These are phyloP conservation scores for Wickerhamiella bombiphila DNA, from an alignment of 805 yeast genomes.

Conservation along the genomic window DNA sequence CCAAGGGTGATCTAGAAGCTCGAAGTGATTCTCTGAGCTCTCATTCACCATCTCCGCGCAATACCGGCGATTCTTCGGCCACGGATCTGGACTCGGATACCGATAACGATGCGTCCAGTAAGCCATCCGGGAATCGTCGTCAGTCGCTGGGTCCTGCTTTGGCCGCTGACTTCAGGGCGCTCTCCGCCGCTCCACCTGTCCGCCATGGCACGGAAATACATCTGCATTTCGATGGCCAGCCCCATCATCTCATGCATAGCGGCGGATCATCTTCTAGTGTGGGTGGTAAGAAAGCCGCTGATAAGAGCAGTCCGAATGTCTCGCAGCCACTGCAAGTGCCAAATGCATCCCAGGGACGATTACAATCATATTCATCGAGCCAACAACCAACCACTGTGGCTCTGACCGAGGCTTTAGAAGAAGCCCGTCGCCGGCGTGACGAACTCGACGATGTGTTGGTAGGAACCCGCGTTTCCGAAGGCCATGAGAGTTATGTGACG, in stretches of 20 bases:
- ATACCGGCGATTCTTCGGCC: background rate
- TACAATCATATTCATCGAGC: background rate
- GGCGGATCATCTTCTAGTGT: too few species aligned
- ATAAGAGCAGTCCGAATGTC: too few species aligned
- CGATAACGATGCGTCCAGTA: too few species aligned
- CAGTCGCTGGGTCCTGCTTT: background rate
- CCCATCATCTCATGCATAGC: background rate
- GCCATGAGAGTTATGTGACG: conserved; percentile 82
- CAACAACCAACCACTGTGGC: background rate
- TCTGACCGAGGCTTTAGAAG: background rate
- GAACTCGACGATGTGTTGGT: conserved; percentile 37
- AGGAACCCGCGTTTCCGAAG: conserved; percentile 77
- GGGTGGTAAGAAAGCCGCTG: too few species aligned
- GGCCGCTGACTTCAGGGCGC: background rate
- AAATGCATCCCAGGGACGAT: too few species aligned
- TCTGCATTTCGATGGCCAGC: background rate
- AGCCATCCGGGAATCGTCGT: background rate
- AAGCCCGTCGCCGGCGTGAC: conserved; percentile 4
- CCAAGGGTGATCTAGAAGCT: too few species aligned
- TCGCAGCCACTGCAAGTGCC: too few species aligned
- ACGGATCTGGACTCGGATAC: background rate
- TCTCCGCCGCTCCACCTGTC: background rate
- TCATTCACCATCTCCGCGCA: too few species aligned
- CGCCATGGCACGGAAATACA: background rate
- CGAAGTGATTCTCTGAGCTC: too few species aligned